Evolutionary conservation across 768 basidiomycete species (phyloP), one percentile per base, ranked within the genome.

Genomic region (Pleurotus giganteus): DNA sequence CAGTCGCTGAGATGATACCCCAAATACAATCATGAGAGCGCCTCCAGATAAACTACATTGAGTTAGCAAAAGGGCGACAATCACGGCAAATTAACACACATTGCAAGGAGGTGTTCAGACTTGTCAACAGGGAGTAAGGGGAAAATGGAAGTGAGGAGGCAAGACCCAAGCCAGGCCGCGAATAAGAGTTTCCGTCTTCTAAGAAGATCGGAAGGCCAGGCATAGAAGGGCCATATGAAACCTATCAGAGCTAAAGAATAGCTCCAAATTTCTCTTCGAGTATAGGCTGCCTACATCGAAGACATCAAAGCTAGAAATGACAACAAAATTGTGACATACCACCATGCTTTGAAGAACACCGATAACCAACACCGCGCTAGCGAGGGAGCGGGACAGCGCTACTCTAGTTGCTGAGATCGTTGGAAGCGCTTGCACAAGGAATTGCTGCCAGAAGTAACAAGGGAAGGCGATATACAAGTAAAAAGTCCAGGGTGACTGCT

Each of bases 381-480:
- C 15, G 0, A 69, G 43, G n/a, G 56, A 3, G 44, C 4, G 17
- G 36, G 45, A 7, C 41, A 54, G 12, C 44, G 56, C 6, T 54
- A 27, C 26, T 55, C 58, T 24, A 44, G 29, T 15, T 34, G 53
- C 2, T 69, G 27, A 8, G 62, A 43, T 19, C 26, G 17, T 45
- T 4, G 61, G 61, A 13, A 59, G 36, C 0, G 54, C 62, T 50
- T 74, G 72, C 1, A 66, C 55, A 42, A 75, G 50, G 44, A 84
- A 82, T 51, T 78, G 81, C 28, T 75, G 74, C 89, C 89, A 91
- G 66, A 93, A 93, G 69, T 83, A 91, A 28, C 80, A 77, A 0
- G 91, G 89, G 58, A 92, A 92, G 3, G 77, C 65, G 31, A 85
- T 76, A 62, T 94, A 94, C 37, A 89, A 54, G 63, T 88, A 92